Percentiles rank a stretch among this genome's conserved stretches.
Conservation (phyloP, 169 alveolate species). For the Plasmodium vivax region DNA sequence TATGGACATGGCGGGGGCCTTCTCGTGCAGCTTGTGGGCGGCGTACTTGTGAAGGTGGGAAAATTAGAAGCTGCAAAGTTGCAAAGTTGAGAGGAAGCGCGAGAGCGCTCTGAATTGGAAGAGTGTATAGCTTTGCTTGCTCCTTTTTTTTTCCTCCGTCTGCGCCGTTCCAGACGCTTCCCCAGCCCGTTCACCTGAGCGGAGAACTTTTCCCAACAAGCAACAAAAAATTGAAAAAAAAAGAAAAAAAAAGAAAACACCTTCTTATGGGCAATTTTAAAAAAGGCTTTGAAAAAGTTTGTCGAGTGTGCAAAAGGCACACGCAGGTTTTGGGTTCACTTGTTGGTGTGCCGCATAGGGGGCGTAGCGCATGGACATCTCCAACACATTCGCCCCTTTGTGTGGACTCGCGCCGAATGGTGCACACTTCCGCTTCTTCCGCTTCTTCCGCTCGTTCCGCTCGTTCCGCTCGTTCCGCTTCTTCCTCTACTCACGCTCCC, state of each 20-base stretch:
- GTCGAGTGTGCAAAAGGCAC: neutral
- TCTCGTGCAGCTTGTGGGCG: constrained; percentile 42
- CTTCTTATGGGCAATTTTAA: neutral
- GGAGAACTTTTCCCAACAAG: neutral
- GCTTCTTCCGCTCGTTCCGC: neutral
- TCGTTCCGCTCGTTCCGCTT: no score
- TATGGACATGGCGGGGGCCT: constrained; percentile 5
- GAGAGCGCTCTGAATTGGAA: neutral
- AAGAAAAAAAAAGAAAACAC: neutral
- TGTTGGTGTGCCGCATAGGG: neutral
- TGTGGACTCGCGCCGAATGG: neutral
- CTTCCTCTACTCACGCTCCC: neutral
- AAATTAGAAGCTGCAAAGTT: neutral
- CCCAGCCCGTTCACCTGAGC: neutral
- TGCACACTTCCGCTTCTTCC: neutral
- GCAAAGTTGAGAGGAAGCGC: neutral
- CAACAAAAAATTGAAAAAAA: neutral
- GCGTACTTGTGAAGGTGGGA: constrained; percentile 34
- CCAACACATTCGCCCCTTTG: neutral
- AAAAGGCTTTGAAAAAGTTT: neutral
- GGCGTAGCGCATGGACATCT: neutral
- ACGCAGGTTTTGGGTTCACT: neutral
- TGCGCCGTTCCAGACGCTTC: neutral
- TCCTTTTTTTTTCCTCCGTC: neutral
- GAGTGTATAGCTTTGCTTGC: neutral